Evolutionary conservation across 1,284 basidiomycete genomes (phyloP), one percentile per base, ranked within the genome.

Genomic region (Puccinia hordei): DNA sequence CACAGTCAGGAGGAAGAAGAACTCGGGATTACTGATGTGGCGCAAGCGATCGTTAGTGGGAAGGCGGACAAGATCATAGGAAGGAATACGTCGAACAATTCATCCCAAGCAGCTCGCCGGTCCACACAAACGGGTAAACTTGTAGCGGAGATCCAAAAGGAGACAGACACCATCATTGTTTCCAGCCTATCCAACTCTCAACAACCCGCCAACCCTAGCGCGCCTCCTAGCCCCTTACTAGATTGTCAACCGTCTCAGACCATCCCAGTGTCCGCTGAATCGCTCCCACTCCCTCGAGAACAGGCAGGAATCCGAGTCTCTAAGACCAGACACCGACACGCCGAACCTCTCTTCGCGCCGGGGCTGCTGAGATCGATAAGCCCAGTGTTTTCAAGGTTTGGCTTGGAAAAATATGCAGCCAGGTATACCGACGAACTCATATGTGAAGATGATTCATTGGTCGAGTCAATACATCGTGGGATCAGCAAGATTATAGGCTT

Each of bases 11-110:
- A 72, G n/a, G 66, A 79, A 35, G 66, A 71, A 46, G 66, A 79
- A 33, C 51, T 33, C 33, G 66, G 49, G 35, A 79, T 74, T 46
- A 69, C 59, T 22, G 69, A 81, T 44, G 53, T 74, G 15, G 73
- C 74, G 24, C 74, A 75, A 68, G 73, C 72, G 10, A 65, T 81
- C 33, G 68, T 79, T n/a, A 79, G 66, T 63, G 77, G 77, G 27
- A 79, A 79, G 30, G 77, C 57, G 17, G 77, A 79, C 49, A 71
- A 79, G 59, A 71, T 79, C 19, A 71, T 79, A 15, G 77, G 77
- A 19, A 53, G 57, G 19, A 55, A 71, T 22, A 30, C 27, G 4
- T 53, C 63, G 4, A 57, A 27, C 51, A 49, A 57, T 65, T 57
- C 49, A 12, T 35, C 44, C 12, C 53, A 66, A 57, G 61, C 15